phyloP scores from a whole-genome alignment of 2,329 filamentous ascomycete genomes.

The Cladosporium phlei region DNA sequence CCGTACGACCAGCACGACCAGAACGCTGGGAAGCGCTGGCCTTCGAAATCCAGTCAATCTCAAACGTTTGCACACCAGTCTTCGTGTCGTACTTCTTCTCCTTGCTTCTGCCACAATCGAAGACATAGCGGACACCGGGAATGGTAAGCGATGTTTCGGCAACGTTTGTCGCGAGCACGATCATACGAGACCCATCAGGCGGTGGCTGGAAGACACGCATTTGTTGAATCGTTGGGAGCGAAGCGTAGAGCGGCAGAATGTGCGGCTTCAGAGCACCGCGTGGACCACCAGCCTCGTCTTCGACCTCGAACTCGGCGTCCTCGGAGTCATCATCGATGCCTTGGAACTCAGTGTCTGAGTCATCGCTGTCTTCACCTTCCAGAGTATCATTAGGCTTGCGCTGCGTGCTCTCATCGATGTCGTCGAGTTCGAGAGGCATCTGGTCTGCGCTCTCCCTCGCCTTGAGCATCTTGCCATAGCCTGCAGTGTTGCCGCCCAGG shows the following conservation, averaged over 20 bases:
- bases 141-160: conserved; percentile 97
- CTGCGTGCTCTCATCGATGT: conserved; percentile 70
- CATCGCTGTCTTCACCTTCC: conserved; percentile 42
- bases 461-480: conserved; percentile 15
- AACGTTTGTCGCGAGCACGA: conserved; percentile 92
- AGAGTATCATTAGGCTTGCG: conserved; percentile 30
- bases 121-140: conserved; percentile 89
- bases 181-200: conserved; percentile 75
- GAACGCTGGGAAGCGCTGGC: conserved; percentile 87
- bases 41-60: conserved; percentile 96
- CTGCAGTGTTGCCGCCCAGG: conserved; percentile 50
- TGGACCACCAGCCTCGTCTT: conserved; percentile 48
- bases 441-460: conserved; percentile 14
- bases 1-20: conserved; percentile 91
- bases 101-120: conserved; percentile 88
- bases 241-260: conserved; percentile 87
- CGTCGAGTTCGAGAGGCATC: conserved; percentile 73
- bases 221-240: conserved; percentile 86
- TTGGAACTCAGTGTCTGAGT: conserved; percentile 57
- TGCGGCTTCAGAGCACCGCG: conserved; percentile 65
- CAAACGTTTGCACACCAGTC: conserved; percentile 91
- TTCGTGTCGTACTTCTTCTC: conserved; percentile 82
- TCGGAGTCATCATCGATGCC: conserved; percentile 56
- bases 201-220: conserved; percentile 77
- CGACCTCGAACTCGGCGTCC: conserved; percentile 51